Percentiles rank a stretch among this genome's conserved stretches.
These are phyloP conservation scores for Botrytis elliptica DNA, from an alignment of 2,329 filamentous ascomycete genomes.

Conservation along the genomic window DNA sequence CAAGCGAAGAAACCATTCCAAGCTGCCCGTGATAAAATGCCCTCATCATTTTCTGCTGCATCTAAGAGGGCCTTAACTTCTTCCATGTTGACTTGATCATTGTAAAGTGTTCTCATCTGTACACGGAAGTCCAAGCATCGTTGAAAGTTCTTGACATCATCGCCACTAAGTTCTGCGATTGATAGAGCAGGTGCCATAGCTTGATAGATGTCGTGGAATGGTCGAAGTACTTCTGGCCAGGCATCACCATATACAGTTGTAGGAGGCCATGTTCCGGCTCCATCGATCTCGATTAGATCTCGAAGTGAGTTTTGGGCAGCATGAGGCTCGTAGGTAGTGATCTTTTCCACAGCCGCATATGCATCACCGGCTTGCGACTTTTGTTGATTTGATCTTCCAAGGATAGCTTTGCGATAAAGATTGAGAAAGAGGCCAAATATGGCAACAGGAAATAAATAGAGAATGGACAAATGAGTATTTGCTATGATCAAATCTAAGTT, in stretches of 20 bases:
- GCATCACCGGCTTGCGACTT: not conserved
- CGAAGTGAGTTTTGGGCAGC: constrained; percentile 2
- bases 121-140: constrained; percentile 19
- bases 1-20: constrained; percentile 42
- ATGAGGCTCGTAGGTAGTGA: not conserved
- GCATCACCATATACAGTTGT: constrained; percentile 26
- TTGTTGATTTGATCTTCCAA: not conserved
- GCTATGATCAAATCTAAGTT: constrained; percentile 6
- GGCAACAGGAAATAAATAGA: constrained; percentile 4
- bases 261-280: constrained; percentile 34
- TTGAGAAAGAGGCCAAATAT: constrained; percentile 5
- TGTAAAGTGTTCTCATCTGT: constrained; percentile 14
- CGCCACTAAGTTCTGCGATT: constrained; percentile 29
- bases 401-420: not conserved
- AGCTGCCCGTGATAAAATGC: constrained; percentile 34
- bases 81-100: constrained; percentile 12
- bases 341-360: not conserved
- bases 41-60: constrained; percentile 33
- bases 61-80: constrained; percentile 9
- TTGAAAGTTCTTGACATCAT: constrained; percentile 35
- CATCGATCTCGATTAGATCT: constrained; percentile 24
- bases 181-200: constrained; percentile 36
- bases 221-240: constrained; percentile 37
- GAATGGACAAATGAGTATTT: constrained; percentile 1
- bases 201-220: constrained; percentile 39